Base-by-base conservation (phyloP, 2,329 filamentous ascomycete species). In the Fusarium sp. region DNA sequence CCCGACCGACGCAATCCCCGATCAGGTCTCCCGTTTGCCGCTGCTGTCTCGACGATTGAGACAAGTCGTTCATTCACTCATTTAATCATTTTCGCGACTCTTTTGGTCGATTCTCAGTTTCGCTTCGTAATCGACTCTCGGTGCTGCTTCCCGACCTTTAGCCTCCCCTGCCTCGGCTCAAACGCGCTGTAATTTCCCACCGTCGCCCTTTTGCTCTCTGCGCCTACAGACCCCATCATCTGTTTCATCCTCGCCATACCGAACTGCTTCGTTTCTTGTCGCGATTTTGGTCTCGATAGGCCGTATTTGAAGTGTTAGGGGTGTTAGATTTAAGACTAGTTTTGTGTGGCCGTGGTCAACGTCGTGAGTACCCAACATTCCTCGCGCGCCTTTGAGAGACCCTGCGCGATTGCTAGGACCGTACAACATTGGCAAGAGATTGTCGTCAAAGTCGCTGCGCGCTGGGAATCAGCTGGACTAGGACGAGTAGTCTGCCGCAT, bases 1-100 rank as follows among this genome's bases (percentile, higher is more conserved):
- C 45, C 68, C 71, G 72, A 72, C 59, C 73, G 69, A 76, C 74
- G 60, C 72, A 73, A 70, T 66, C 46, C 57, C 69, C 72, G 68
- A 69, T 58, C 66, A 71, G 71, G 45, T 64, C 58, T 63, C 40
- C 66, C 68, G 70, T 68, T 63, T 69, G 51, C 57, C 58, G 70
- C 48, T 65, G 64, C 63, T 52, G 52, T 61, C 57, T 74, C 54
- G 54, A 67, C 54, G 22, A 45, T 58, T 38, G 62, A 51, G 62
- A 59, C 53, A 46, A 63, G 56, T 61, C 60, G 46, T 60, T 58
- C 61, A 55, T 63, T 71, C 52, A 44, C 55, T 66, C 62, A 17
- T 52, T 65, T 22, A 36, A 17, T 36, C 38, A 52, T 42, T 56
- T 55, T 61, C 42, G 60, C 40, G 54, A 43, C 53, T 40, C 17